Evolutionary conservation across 1,139 yeast species (phyloP), one percentile per base, ranked within the genome.

Genomic region (Pichia sp.): DNA sequence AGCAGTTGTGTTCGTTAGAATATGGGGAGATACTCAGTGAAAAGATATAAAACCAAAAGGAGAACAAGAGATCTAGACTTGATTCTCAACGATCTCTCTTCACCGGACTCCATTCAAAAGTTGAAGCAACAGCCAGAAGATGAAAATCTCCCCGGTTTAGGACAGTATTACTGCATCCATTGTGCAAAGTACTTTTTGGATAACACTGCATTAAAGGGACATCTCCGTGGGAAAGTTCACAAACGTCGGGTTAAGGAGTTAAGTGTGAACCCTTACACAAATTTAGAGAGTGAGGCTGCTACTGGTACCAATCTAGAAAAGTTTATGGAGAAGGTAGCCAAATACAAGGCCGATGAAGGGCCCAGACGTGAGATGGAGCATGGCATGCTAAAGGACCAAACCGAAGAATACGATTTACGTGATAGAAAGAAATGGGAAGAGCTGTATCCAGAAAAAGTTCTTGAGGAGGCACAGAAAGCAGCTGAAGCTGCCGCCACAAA

Each of bases 111-210:
- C 29, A 85, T 90, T 54, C 70, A 76, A 52, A 74, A 77, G 51
- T 75, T 92, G 57, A 80, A 87, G 68, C 82, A 88, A 68, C 98
- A 92, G 72, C 87, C 90, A 10, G 71, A 88, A 55, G 97, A 93
- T 70, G 98, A 92, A 72, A 83, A 83, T 51, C 86, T 86, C 68
- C 93, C 97, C 0, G 99, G 99, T 4, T 74, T 93, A 62, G 99
- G 97, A 16, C 98, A 93, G 72, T 87, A 83, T 71, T 93, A 90
- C 71, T 93, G 98, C 72, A 79, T 93, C 55, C 96, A 90, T 62
- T 93, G 99, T 76, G 96, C 96, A 53, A 88, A 86, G 70, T 90
- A 93, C 70, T 90, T 83, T 67, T 97, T 92, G 67, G 85, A 85
- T 57, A 92, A 87, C 54, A 70, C 72, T 45, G 87, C 96, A 13